phyloP scores from a whole-genome alignment of 495 filamentous ascomycete species.

The Viridothelium virens region DNA sequence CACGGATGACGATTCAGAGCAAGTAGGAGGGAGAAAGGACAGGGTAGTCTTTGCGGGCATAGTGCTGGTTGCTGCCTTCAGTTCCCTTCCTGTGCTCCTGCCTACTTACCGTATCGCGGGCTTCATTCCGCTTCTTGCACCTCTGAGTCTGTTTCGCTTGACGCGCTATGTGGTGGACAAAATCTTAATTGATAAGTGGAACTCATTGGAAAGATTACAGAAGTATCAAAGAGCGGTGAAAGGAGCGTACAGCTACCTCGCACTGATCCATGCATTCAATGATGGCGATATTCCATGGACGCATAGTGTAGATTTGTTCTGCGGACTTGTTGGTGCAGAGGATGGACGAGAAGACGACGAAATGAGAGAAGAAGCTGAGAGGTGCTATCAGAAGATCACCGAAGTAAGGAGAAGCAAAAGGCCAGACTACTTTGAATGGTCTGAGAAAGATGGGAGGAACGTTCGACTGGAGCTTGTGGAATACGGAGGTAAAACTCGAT shows the following conservation, averaged over 20 bases:
- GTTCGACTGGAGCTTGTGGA: conserved; percentile 50
- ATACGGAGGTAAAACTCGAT: conserved; percentile 46
- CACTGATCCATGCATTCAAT: conserved; percentile 32
- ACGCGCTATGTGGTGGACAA: conserved; percentile 39
- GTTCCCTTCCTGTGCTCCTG: conserved; percentile 61
- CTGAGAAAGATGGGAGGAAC: conserved; percentile 24
- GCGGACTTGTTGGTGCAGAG: conserved; percentile 17
- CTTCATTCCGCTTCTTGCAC: conserved; percentile 67
- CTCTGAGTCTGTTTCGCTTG: conserved; percentile 53
- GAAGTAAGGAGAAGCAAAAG: conserved; percentile 32
- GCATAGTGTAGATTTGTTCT: conserved; percentile 29
- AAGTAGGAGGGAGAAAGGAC: background rate
- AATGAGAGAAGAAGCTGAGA: conserved; percentile 31
- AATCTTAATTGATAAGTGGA: conserved; percentile 50
- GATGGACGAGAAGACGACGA: background rate
- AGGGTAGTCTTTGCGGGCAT: conserved; percentile 54
- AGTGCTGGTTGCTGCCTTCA: conserved; percentile 73
- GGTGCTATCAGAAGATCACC: conserved; percentile 33
- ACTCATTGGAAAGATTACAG: conserved; percentile 42
- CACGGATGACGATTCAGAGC: background rate
- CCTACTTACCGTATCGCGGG: conserved; percentile 66
- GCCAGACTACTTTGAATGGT: conserved; percentile 37
- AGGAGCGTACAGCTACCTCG: conserved; percentile 26
- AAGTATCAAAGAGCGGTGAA: conserved; percentile 27
- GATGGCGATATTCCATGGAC: conserved; percentile 32